These are phyloP conservation scores for Suhomyces yuchorum DNA, from an alignment of 1,139 yeast genomes.

Conservation along the genomic window DNA sequence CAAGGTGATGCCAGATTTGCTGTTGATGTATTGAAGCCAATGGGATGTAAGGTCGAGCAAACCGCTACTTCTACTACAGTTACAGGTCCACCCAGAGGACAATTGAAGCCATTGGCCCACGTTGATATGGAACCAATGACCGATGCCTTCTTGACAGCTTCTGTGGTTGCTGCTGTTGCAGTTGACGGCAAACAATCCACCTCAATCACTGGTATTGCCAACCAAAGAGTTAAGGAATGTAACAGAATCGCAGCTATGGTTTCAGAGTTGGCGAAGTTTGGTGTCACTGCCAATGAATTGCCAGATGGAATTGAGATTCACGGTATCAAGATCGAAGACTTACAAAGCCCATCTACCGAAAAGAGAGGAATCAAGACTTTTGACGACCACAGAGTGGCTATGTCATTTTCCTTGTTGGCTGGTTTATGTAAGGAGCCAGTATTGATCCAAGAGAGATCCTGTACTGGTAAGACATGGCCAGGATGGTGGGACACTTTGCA, in stretches of 20 bases:
- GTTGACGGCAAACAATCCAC: slow-evolving; percentile 55
- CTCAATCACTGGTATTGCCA: slow-evolving; percentile 91
- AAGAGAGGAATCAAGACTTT: slow-evolving; percentile 68
- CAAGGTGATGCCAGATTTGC: slow-evolving; percentile 99
- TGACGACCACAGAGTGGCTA: slow-evolving; percentile 98
- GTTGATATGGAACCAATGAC: slow-evolving; percentile 99
- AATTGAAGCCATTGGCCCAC: slow-evolving; percentile 65
- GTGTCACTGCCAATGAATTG: slow-evolving; percentile 79
- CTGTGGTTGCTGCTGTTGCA: slow-evolving; percentile 95
- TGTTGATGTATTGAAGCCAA: slow-evolving; percentile 84
- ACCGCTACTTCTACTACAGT: slow-evolving; percentile 86
- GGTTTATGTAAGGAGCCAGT: slow-evolving; percentile 59
- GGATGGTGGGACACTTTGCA: slow-evolving; percentile 98
- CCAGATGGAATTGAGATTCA: slow-evolving; percentile 90
- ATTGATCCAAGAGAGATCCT: slow-evolving; percentile 78
- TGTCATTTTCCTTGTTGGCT: slow-evolving; percentile 91
- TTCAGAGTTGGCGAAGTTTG: slow-evolving; percentile 82
- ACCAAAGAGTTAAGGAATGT: slow-evolving; percentile 97
- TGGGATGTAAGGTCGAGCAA: slow-evolving; percentile 92
- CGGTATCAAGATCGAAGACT: slow-evolving; percentile 55
- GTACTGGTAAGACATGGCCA: slow-evolving; percentile 99
- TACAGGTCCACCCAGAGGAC: slow-evolving; percentile 77
- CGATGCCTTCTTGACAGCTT: slow-evolving; percentile 95
- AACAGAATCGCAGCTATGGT: slow-evolving; percentile 96
- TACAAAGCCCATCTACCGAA: slow-evolving; percentile 50